These are phyloP conservation scores for Nicotiana knightiana DNA, from an alignment of 257 asterid genomes.

Conservation along the genomic window DNA sequence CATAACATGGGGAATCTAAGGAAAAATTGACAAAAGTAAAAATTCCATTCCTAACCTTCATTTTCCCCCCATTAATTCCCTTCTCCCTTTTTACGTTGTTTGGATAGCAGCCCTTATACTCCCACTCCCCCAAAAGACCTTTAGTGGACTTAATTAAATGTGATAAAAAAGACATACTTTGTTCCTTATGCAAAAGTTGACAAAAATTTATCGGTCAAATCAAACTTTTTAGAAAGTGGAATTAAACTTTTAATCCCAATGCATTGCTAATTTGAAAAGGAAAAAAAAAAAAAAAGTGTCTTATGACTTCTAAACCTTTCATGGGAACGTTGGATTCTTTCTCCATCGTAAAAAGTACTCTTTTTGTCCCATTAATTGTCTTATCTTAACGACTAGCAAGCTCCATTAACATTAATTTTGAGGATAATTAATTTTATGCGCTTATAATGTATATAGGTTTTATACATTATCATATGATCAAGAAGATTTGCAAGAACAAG, in stretches of 20 bases:
- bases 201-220: slow-evolving; percentile 34
- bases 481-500: too few species aligned
- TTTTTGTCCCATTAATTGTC: slow-evolving; percentile 1
- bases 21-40: slow-evolving; percentile 22
- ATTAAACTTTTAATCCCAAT: slow-evolving; percentile 2
- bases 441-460: too few species aligned
- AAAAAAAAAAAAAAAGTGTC: background rate
- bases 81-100: background rate
- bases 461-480: too few species aligned
- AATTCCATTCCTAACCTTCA: slow-evolving; percentile 10
- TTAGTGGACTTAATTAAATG: slow-evolving; percentile 7
- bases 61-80: background rate
- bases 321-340: slow-evolving; percentile 11
- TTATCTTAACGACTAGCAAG: background rate
- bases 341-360: background rate
- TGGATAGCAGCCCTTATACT: slow-evolving; percentile 12
- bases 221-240: slow-evolving; percentile 31
- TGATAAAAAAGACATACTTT: slow-evolving; percentile 26
- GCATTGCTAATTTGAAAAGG: background rate
- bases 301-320: slow-evolving; percentile 17
- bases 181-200: slow-evolving; percentile 18
- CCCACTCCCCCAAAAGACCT: slow-evolving; percentile 29
- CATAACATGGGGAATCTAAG: background rate
- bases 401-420: background rate
- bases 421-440: background rate